Conservation (phyloP, 1,284 basidiomycete species). For the Irpex lacteus region DNA sequence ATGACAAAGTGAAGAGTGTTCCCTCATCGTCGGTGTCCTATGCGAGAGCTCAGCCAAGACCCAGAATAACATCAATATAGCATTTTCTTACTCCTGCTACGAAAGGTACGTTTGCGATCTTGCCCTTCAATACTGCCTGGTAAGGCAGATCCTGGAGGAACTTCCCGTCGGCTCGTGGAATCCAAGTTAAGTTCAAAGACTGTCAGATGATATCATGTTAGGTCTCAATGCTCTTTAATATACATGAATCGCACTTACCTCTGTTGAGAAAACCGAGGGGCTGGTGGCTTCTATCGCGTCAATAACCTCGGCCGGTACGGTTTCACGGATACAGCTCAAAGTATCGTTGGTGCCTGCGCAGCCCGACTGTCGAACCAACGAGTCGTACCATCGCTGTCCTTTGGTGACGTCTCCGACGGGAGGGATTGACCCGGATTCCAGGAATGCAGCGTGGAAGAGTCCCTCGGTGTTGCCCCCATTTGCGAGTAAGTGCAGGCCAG, state of each 20-base stretch:
- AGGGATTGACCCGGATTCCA: conserved; percentile 36
- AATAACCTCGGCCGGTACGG: conserved; percentile 22
- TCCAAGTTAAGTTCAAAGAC: conserved; percentile 18
- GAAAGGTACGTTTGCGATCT: conserved; percentile 26
- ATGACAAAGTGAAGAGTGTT: not conserved
- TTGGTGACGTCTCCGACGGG: conserved; percentile 28
- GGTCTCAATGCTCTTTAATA: too few relatives aligned
- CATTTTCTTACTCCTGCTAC: conserved; percentile 20
- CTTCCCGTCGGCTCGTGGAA: conserved; percentile 27
- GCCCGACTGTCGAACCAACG: conserved; percentile 28
- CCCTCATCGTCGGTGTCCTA: not conserved
- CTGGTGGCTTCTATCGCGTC: not conserved
- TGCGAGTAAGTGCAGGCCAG: conserved; percentile 32
- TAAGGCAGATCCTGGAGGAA: conserved; percentile 26
- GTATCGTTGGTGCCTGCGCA: conserved; percentile 33
- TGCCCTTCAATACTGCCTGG: conserved; percentile 20
- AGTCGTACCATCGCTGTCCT: conserved; percentile 34
- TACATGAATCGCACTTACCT: too few relatives aligned
- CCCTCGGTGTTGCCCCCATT: conserved; percentile 31
- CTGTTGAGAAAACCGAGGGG: not conserved
- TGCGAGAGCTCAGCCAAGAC: not conserved
- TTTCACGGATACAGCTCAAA: conserved; percentile 39
- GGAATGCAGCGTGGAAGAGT: conserved; percentile 34
- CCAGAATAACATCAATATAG: not conserved
- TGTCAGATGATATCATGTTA: not conserved